phyloP scores from a whole-genome alignment of 148 eudicot genomes.

The Nyssa sinensis region DNA sequence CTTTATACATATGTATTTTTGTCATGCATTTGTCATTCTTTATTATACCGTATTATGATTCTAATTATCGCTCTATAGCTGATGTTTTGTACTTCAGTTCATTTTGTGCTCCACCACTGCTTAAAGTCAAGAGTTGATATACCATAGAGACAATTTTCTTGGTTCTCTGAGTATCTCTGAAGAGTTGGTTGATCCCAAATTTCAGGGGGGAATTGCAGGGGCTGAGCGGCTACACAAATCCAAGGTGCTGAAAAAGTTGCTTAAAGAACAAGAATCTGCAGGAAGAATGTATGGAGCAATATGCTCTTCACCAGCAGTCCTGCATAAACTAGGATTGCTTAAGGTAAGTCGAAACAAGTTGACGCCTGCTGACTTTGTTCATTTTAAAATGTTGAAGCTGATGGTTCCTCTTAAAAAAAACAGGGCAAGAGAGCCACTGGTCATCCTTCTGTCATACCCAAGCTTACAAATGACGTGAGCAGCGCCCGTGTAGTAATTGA shows the following conservation, averaged over 20 bases:
- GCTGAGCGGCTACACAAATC: slow-evolving; percentile 64
- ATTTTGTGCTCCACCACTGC: background rate
- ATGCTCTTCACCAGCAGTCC: slow-evolving; percentile 53
- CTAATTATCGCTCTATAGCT: background rate
- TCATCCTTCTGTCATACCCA: slow-evolving; percentile 45
- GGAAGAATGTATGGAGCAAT: slow-evolving; percentile 75
- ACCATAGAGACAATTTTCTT: background rate
- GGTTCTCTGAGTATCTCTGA: background rate
- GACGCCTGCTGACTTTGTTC: background rate
- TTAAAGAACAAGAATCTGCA: slow-evolving; percentile 70
- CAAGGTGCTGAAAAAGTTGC: slow-evolving; percentile 72
- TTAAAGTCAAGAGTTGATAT: background rate
- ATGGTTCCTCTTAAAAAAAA: slow-evolving; percentile 1
- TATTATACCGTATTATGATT: too few relatives aligned
- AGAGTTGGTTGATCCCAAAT: slow-evolving; percentile 8
- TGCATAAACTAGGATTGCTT: slow-evolving; percentile 71
- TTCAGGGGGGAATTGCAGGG: slow-evolving; percentile 64
- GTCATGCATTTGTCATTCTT: background rate
- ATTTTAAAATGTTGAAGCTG: slow-evolving; percentile 1
- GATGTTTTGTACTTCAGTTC: background rate
- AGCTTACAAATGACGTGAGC: slow-evolving; percentile 30
- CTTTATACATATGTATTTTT: background rate
- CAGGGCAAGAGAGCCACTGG: slow-evolving; percentile 68
- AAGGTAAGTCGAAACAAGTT: slow-evolving; percentile 45
- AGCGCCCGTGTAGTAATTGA: slow-evolving; percentile 73